Evolutionary conservation across 257 asterid genomes (phyloP).

Genomic region (Forsythia viridissima): DNA sequence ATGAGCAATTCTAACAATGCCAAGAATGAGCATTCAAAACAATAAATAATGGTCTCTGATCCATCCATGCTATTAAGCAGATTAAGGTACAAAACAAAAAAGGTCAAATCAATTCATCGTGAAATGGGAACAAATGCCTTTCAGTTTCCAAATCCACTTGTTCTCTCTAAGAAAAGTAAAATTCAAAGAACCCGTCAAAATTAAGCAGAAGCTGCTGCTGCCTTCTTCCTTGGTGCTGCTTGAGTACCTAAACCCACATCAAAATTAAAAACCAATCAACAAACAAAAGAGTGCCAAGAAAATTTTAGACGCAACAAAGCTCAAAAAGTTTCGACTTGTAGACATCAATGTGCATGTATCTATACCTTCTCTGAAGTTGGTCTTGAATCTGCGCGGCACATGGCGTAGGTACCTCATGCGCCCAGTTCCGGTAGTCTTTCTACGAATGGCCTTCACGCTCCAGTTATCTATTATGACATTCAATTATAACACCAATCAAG

Average conservation of each 20-base stretch:
- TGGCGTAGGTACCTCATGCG: constrained; percentile 82
- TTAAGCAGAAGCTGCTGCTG: constrained; percentile 55
- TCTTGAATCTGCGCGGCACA: constrained; percentile 75
- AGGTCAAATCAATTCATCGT: neutral
- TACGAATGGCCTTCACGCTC: constrained; percentile 63
- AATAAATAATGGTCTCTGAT: constrained; percentile 10
- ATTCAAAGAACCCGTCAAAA: constrained; percentile 20
- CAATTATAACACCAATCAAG: neutral
- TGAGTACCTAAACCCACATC: constrained; percentile 44
- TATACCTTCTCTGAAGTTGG: constrained; percentile 79
- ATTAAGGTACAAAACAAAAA: constrained; percentile 21
- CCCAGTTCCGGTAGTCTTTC: constrained; percentile 88
- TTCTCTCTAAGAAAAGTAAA: constrained; percentile 23
- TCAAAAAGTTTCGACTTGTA: neutral
- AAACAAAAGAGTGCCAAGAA: neutral
- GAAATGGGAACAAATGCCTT: neutral
- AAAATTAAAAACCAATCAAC: constrained; percentile 12
- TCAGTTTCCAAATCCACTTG: constrained; percentile 19
- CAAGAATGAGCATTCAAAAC: neutral
- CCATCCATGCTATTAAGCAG: constrained; percentile 14
- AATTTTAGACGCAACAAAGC: neutral
- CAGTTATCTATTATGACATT: neutral
- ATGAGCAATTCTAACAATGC: neutral
- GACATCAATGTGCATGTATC: neutral
- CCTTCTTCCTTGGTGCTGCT: constrained; percentile 84